Evolutionary conservation across 2,329 filamentous ascomycete species (phyloP).

Genomic region (Mollisiaceae sp.): DNA sequence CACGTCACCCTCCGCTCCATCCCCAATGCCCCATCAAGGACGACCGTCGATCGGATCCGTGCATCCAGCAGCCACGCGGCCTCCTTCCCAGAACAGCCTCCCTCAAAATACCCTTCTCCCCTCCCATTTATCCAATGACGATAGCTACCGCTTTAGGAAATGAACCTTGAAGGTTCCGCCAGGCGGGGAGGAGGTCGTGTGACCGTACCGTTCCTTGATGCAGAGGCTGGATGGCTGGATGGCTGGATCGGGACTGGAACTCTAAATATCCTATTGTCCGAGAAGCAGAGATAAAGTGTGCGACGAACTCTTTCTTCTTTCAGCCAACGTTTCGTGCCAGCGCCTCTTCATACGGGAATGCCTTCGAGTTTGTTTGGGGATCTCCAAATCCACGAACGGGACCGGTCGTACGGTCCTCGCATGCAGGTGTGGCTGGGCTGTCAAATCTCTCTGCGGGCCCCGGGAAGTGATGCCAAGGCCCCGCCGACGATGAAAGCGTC

Average conservation of each 20-base stretch:
- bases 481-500: background rate
- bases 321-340: background rate
- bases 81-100: background rate
- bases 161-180: background rate
- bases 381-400: too few species aligned
- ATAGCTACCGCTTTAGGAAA: background rate
- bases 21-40: too few species aligned
- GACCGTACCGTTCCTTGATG: background rate
- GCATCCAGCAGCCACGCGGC: slow-evolving; percentile 6
- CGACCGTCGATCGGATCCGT: background rate
- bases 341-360: background rate
- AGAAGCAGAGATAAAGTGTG: background rate
- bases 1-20: background rate
- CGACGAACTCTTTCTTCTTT: background rate
- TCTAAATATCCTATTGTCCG: background rate
- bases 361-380: too few species aligned
- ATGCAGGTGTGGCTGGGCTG: too few species aligned
- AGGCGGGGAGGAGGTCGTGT: background rate
- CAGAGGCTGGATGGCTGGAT: background rate
- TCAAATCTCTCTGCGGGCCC: background rate
- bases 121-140: background rate
- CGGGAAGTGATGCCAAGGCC: background rate
- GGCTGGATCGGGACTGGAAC: background rate
- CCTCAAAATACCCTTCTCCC: background rate
- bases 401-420: too few species aligned